Conservation (phyloP, 164 flowering plant genomes). For the Hamamelis virginiana region DNA sequence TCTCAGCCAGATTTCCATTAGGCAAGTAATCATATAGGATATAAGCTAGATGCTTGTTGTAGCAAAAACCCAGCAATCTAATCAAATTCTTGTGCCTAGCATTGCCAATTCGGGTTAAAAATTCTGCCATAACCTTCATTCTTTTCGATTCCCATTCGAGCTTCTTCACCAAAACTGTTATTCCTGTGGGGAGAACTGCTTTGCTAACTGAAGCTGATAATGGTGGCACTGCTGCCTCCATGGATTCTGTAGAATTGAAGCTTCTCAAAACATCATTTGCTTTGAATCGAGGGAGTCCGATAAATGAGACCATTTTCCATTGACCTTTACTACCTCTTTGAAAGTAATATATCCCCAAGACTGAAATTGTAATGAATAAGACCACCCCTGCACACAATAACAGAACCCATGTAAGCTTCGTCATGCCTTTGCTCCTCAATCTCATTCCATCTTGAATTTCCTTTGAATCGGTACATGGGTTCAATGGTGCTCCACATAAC, state of each 20-base stretch:
- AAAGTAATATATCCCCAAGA: slow-evolving; percentile 46
- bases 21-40: slow-evolving; percentile 78
- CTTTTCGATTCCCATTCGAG: slow-evolving; percentile 56
- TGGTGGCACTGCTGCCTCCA: slow-evolving; percentile 27
- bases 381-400: slow-evolving; percentile 50
- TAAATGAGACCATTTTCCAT: slow-evolving; percentile 75
- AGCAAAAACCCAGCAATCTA: slow-evolving; percentile 76
- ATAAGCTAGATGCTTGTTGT: slow-evolving; percentile 60
- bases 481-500: slow-evolving; percentile 78
- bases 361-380: slow-evolving; percentile 31
- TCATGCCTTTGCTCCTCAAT: slow-evolving; percentile 41
- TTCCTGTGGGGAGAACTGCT: slow-evolving; percentile 84
- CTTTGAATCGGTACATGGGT: slow-evolving; percentile 48
- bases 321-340: slow-evolving; percentile 41
- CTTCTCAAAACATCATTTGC: slow-evolving; percentile 75
- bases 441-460: slow-evolving; percentile 26
- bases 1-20: slow-evolving; percentile 71
- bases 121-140: slow-evolving; percentile 34
- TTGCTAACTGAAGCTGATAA: slow-evolving; percentile 45
- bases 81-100: slow-evolving; percentile 74
- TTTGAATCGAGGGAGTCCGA: slow-evolving; percentile 76
- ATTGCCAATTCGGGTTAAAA: slow-evolving; percentile 55
- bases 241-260: slow-evolving; percentile 41
- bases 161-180: slow-evolving; percentile 74
- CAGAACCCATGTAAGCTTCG: slow-evolving; percentile 48